Conservation (phyloP, 2,329 filamentous ascomycete genomes). For the Aspergillus sp. region DNA sequence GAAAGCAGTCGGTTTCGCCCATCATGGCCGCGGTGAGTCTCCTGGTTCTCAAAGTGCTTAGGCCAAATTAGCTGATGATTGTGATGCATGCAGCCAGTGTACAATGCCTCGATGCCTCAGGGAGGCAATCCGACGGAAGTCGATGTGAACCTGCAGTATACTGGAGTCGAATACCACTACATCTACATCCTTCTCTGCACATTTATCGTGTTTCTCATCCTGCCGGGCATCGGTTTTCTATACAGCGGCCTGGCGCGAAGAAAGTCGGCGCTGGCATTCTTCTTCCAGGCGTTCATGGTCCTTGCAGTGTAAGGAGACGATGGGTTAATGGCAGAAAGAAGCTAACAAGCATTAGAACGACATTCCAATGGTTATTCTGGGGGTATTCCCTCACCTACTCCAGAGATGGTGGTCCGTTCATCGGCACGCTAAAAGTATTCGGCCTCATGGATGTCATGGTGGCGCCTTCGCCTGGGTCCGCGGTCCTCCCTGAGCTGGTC, state of each 20-base stretch:
- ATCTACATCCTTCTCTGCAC: constrained; percentile 56
- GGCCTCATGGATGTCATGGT: constrained; percentile 60
- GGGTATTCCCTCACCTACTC: constrained; percentile 64
- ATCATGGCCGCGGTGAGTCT: background rate
- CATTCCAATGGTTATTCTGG: constrained; percentile 61
- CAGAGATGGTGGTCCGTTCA: constrained; percentile 58
- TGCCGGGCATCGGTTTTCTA: constrained; percentile 63
- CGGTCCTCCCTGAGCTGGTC: constrained; percentile 61
- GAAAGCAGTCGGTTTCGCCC: background rate
- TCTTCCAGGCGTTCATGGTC: constrained; percentile 63
- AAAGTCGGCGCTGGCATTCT: constrained; percentile 60
- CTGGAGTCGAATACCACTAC: constrained; percentile 60
- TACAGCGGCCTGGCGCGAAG: constrained; percentile 62
- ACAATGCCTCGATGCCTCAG: constrained; percentile 43
- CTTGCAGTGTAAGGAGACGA: constrained; percentile 46
- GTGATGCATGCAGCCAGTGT: constrained; percentile 25
- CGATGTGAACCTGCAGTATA: constrained; percentile 59
- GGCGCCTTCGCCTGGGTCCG: constrained; percentile 58
- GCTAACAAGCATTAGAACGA: constrained; percentile 24
- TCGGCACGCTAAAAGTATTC: constrained; percentile 61
- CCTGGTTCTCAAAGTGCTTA: background rate
- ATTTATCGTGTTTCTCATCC: constrained; percentile 65
- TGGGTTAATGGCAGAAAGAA: background rate
- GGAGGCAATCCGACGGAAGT: constrained; percentile 54
- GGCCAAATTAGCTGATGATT: background rate